Base-by-base conservation (phyloP, 2,329 filamentous ascomycete species). In the Didymellaceae sp. region DNA sequence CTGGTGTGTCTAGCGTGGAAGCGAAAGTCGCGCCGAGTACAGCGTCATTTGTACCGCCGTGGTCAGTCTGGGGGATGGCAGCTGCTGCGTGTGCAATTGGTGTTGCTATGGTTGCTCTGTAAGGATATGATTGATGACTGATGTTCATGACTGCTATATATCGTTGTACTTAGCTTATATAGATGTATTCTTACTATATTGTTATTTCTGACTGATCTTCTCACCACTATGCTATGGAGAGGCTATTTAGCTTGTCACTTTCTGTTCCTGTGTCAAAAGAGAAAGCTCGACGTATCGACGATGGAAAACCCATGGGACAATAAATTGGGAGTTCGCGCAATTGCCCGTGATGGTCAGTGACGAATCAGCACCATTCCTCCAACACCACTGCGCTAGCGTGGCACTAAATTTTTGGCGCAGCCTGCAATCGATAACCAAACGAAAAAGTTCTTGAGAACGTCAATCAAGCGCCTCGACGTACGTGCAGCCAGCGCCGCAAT, bases 21-120 rank as follows among this genome's bases (percentile, higher is more conserved):
- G 58, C 53, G 4, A 78, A 79, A 55, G 64, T 70, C 34, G 62
- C 72, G 10, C 73, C 75, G 3, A 77, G 68, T 50, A 58, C 61
- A 11, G 75, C 72, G 11, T 66, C 55, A 0, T 61, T 63, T 52
- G 59, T 67, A 11, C 61, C 67, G 4, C 53, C 42, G 2, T 57
- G 61, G 24, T 65, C 65, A 5, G 38, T 70, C 2, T 76, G 68
- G 68, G 57, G 56, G 0, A 57, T 75, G 43, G 34, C 64, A 3
- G 43, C 61, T 9, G 49, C 67, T 25, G 72, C 66, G 1, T 26
- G 70, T 5, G 62, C 61, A 1, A 61, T 68, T 35, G 74, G 67
- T 4, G 25, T 71, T 52, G 74, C 69, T 11, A 77, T 77, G 74
- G 48, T 77, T 18, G 58, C 63, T 45, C 47, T 77, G 49, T 77